Base-by-base conservation (phyloP, 306 rosid genomes). In the Dryas octopetala region DNA sequence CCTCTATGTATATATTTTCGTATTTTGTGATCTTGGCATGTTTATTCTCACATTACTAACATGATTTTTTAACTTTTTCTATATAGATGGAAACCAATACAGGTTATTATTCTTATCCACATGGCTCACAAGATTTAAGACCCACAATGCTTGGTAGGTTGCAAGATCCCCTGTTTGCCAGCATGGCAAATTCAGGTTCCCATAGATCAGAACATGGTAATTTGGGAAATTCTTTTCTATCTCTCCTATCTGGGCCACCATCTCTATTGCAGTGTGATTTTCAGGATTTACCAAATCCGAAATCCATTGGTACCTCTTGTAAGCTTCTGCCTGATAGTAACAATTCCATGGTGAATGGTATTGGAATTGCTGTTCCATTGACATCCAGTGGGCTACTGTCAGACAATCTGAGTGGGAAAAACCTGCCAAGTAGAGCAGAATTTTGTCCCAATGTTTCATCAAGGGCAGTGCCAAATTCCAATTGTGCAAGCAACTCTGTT, bases 191-290 rank as follows among this genome's bases (percentile, higher is more conserved):
- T 67, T 53, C 73, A 63, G 71, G 43, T 57, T 73, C 76, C 48
- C 70, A 76, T 23, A 76, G 74, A 62, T 59, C 76, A 53, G 77
- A 62, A 32, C 69, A 65, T 75, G 79, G 12, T 23, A 68, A 61
- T 9, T 64, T 48, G 40, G 86, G 76, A 26, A 76, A 75, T 76
- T 83, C 83, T 9, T 83, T 83, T 53, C 78, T 83, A 28, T 69
- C 83, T 52, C 81, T 83, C 58, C 76, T 79, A 16, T 79, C 86
- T 59, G 86, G 73, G 62, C 65, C 86, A 13, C 81, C 83, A 12
- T 71, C 86, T 0, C 53, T 83, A 23, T 60, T 83, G 63, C 83
- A 83, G 52, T 62, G 58, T 79, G 83, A 72, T 60, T 83, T 75
- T 59, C 83, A 79, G 55, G 81, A 79, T 32, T 46, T 75, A 16